phyloP scores from a whole-genome alignment of 768 basidiomycete species.

The Amyloporia xantha region DNA sequence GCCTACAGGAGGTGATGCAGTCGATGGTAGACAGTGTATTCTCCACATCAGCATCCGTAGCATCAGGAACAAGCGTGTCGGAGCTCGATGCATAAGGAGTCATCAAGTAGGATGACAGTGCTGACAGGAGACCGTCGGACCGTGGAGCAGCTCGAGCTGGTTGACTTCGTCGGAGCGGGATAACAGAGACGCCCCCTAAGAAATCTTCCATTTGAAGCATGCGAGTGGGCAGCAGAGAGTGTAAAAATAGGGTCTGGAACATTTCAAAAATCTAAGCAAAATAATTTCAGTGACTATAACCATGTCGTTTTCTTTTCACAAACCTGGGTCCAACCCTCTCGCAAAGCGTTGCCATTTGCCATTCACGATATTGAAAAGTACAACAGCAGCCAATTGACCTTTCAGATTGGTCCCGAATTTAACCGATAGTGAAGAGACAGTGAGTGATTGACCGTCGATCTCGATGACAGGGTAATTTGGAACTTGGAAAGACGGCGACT shows the following conservation, averaged over 20 bases:
- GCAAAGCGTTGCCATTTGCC: constrained; percentile 89
- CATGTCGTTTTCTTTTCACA: too few relatives aligned
- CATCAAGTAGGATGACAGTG: constrained; percentile 92
- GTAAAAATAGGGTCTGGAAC: constrained; percentile 93
- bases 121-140: constrained; percentile 87
- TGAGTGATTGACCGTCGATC: constrained; percentile 83
- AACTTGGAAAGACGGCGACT: constrained; percentile 59
- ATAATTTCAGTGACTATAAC: too few relatives aligned
- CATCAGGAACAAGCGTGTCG: constrained; percentile 76
- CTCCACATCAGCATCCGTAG: constrained; percentile 89
- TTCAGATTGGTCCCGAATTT: constrained; percentile 94
- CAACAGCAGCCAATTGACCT: constrained; percentile 93
- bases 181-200: constrained; percentile 88
- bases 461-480: constrained; percentile 86
- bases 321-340: constrained; percentile 94
- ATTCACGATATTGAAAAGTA: constrained; percentile 95
- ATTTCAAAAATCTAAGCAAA: constrained; percentile 87
- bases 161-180: constrained; percentile 77
- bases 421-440: constrained; percentile 87
- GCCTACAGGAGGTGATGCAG: constrained; percentile 85
- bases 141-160: constrained; percentile 55
- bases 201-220: constrained; percentile 99
- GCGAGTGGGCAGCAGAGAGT: constrained; percentile 81
- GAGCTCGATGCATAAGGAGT: constrained; percentile 79
- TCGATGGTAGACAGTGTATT: constrained; percentile 93